These are phyloP conservation scores for Dioscorea alata DNA, from an alignment of 106 monocot genomes.

Conservation along the genomic window DNA sequence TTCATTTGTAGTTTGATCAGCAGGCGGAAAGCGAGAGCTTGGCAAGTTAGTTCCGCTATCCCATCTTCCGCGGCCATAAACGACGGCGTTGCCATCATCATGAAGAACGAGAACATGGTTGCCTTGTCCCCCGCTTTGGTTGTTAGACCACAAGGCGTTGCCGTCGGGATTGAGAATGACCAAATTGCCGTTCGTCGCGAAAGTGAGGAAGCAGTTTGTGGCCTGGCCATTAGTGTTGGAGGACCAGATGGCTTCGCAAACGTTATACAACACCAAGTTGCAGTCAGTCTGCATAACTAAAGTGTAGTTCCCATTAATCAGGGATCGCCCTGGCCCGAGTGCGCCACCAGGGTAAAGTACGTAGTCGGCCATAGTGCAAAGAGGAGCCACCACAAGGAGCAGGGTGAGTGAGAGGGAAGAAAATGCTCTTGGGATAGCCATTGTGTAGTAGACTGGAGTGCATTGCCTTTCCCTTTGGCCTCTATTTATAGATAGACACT, in stretches of 20 bases:
- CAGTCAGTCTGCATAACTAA: neutral
- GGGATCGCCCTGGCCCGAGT: neutral
- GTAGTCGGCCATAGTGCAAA: neutral
- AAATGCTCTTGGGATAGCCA: too few relatives aligned
- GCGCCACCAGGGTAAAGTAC: neutral
- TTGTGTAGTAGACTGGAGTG: too few relatives aligned
- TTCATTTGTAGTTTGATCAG: too few relatives aligned
- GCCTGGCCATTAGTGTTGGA: too few relatives aligned
- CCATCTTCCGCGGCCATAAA: neutral
- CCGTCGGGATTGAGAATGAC: neutral
- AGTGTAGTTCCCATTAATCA: neutral
- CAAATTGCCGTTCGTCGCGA: neutral
- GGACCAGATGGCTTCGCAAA: neutral
- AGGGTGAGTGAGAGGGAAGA: too few relatives aligned
- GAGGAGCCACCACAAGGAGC: too few relatives aligned
- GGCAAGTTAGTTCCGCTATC: neutral
- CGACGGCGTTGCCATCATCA: neutral
- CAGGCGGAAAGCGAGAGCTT: too few relatives aligned
- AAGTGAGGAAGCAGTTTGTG: neutral
- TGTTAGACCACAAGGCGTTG: neutral
- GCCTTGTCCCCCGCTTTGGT: neutral
- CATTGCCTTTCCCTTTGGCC: too few relatives aligned
- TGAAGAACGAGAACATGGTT: conserved; percentile 1
- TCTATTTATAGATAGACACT: too few relatives aligned
- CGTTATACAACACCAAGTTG: conserved; percentile 1